phyloP scores from a whole-genome alignment of 2,329 filamentous ascomycete genomes.

The Ilyonectria mors-panacis region DNA sequence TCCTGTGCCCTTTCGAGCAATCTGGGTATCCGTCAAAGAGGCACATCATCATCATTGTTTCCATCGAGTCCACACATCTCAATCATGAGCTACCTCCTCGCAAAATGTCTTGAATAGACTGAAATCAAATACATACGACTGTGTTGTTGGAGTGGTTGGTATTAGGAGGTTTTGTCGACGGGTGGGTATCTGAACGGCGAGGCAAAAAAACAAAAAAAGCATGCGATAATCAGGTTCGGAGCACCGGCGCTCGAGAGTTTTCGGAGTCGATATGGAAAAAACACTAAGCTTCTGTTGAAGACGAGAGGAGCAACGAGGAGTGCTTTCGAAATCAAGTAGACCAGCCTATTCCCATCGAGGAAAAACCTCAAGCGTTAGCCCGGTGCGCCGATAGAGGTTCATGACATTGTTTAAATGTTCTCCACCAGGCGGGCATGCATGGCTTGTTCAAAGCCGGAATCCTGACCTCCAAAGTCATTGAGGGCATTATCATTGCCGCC shows the following conservation, averaged over 20 bases:
- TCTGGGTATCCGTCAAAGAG: slow-evolving; percentile 39
- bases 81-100: slow-evolving; percentile 9
- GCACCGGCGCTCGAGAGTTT: slow-evolving; percentile 26
- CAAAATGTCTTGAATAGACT: slow-evolving; percentile 8
- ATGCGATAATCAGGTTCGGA: slow-evolving; percentile 1
- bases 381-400: slow-evolving; percentile 26
- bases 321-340: slow-evolving; percentile 54
- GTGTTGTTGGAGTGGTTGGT: slow-evolving; percentile 4
- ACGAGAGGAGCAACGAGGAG: slow-evolving; percentile 36
- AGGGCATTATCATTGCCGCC: slow-evolving; percentile 61
- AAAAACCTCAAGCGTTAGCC: slow-evolving; percentile 52
- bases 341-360: slow-evolving; percentile 51
- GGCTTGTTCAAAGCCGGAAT: slow-evolving; percentile 80
- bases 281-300: slow-evolving; percentile 35
- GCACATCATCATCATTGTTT: slow-evolving; percentile 25
- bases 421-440: slow-evolving; percentile 88
- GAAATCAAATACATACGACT: slow-evolving; percentile 13
- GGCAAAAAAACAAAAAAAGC: slow-evolving; percentile 21
- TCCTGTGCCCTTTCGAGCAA: slow-evolving; percentile 26
- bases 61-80: slow-evolving; percentile 12
- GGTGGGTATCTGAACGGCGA: slow-evolving; percentile 23
- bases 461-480: slow-evolving; percentile 67
- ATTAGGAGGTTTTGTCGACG: slow-evolving; percentile 14
- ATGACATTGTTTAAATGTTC: slow-evolving; percentile 76
- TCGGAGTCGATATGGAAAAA: slow-evolving; percentile 4